Evolutionary conservation across 2,329 filamentous ascomycete species (phyloP).

Genomic region (Penicillium sp.): DNA sequence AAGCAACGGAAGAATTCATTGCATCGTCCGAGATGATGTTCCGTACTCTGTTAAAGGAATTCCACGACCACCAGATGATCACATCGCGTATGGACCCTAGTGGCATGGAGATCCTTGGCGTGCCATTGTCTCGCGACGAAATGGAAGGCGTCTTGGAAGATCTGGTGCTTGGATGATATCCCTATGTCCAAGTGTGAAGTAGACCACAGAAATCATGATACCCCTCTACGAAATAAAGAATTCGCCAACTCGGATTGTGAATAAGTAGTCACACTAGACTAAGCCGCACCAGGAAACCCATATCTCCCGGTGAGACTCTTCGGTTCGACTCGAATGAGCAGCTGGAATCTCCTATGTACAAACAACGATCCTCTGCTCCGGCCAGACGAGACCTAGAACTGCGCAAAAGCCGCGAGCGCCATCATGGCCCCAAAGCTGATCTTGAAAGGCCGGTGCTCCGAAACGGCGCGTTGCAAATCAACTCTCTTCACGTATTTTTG

Average conservation of each 20-base stretch:
- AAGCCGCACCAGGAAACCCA: too few species aligned
- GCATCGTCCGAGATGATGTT: conserved; percentile 96
- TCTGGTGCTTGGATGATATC: conserved; percentile 42
- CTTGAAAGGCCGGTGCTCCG: conserved; percentile 46
- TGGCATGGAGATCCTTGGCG: conserved; percentile 78
- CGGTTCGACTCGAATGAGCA: too few species aligned
- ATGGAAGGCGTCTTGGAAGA: conserved; percentile 87
- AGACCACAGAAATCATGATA: conserved; percentile 33
- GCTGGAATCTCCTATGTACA: conserved; percentile 16
- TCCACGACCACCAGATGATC: conserved; percentile 97
- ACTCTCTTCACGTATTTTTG: conserved; percentile 44
- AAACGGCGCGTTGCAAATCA: conserved; percentile 39
- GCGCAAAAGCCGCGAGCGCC: conserved; percentile 47
- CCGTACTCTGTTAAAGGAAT: conserved; percentile 89
- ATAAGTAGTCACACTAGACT: too few species aligned
- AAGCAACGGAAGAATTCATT: conserved; percentile 94
- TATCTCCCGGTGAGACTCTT: too few species aligned
- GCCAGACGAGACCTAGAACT: too few species aligned
- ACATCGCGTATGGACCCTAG: conserved; percentile 80
- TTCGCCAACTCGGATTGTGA: conserved; percentile 15
- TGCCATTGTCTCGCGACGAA: conserved; percentile 84
- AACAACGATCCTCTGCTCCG: background rate
- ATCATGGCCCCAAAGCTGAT: conserved; percentile 47
- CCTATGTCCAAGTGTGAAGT: conserved; percentile 12
- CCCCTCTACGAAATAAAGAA: conserved; percentile 25